A percentile compares a stretch with the other conserved stretches of the same genome.
phyloP scores from a whole-genome alignment of 202 grass and related monocot species.

The Bolboschoenoplectus hybrid region DNA sequence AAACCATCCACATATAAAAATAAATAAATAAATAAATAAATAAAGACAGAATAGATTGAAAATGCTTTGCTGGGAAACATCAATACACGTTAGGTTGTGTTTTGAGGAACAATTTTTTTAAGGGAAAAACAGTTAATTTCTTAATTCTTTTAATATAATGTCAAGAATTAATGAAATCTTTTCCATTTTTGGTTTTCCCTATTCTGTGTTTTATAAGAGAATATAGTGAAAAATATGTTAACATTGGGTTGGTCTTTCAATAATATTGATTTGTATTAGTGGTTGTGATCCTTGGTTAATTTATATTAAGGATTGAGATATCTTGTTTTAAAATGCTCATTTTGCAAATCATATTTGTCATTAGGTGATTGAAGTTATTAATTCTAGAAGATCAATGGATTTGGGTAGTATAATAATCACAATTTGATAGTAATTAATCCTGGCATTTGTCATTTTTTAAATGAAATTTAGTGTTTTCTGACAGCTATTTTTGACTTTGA shows the following conservation, averaged over 20 bases:
- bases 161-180: background rate
- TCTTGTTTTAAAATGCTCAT: background rate
- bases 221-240: background rate
- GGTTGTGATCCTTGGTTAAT: no score
- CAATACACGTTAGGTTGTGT: background rate
- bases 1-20: background rate
- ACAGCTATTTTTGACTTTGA: background rate
- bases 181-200: background rate
- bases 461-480: background rate
- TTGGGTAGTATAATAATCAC: no score
- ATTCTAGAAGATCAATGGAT: no score
- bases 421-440: background rate
- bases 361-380: background rate
- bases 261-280: background rate
- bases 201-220: background rate
- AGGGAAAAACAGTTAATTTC: background rate
- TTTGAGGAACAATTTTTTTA: background rate
- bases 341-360: background rate
- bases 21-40: background rate
- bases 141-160: background rate
- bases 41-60: background rate
- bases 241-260: background rate
- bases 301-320: no score
- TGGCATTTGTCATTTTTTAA: background rate
- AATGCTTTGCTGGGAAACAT: background rate